phyloP scores from a whole-genome alignment of 495 filamentous ascomycete genomes.

The Penicillium macrosclerotiorum region DNA sequence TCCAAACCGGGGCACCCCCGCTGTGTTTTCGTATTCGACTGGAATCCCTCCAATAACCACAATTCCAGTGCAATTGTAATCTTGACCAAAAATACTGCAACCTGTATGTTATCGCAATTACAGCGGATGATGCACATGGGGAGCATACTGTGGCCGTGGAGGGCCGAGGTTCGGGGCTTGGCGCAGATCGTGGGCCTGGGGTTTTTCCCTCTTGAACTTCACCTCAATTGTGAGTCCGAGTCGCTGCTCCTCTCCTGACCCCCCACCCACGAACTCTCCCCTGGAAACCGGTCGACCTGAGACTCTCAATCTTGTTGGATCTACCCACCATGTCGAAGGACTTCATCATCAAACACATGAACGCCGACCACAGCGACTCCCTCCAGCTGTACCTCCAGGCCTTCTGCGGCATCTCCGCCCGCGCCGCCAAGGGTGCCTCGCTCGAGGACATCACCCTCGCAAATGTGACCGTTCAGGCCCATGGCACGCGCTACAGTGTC shows the following conservation, averaged over 20 bases:
- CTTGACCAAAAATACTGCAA: neutral
- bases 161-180: constrained; percentile 23
- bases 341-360: constrained; percentile 78
- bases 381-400: constrained; percentile 65
- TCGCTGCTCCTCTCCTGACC: too few relatives aligned
- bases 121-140: neutral
- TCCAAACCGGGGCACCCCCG: too few relatives aligned
- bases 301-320: too few relatives aligned
- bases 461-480: constrained; percentile 52
- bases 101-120: neutral
- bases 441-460: constrained; percentile 59
- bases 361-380: constrained; percentile 67
- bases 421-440: constrained; percentile 45
- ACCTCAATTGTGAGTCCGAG: too few relatives aligned
- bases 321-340: constrained; percentile 40
- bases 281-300: too few relatives aligned
- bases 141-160: too few relatives aligned
- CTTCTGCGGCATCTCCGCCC: constrained; percentile 50
- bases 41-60: neutral
- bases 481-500: constrained; percentile 51
- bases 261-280: too few relatives aligned
- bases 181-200: constrained; percentile 9
- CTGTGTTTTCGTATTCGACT: neutral
- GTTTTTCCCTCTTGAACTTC: neutral
- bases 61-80: neutral